Conservation (phyloP, 176 grass and related monocot species). For the Hyparrhenia diplandra region DNA sequence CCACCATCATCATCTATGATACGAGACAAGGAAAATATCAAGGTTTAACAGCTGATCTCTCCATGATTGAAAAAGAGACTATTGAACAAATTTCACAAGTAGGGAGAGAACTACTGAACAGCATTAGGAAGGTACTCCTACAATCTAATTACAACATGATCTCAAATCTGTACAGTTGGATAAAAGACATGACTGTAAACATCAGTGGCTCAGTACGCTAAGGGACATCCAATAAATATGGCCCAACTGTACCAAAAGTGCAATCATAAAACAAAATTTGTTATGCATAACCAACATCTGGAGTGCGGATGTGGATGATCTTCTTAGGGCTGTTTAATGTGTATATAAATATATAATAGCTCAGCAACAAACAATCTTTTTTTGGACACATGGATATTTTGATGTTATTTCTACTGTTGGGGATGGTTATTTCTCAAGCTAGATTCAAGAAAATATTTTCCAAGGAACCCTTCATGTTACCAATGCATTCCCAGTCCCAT, state of each 20-base stretch:
- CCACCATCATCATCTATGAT: constrained; percentile 5
- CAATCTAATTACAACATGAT: neutral
- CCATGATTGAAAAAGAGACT: neutral
- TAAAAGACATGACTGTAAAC: neutral
- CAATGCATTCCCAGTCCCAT: neutral
- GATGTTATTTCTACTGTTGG: neutral
- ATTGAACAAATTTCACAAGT: neutral
- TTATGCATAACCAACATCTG: too few species aligned
- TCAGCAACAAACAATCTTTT: neutral
- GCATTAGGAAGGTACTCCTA: neutral
- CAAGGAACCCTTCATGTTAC: neutral
- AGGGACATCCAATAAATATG: neutral
- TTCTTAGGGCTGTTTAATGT: neutral
- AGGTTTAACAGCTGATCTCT: neutral
- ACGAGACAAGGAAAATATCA: neutral
- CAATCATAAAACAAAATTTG: neutral
- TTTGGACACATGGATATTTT: neutral
- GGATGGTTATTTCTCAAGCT: neutral
- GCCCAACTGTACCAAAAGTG: neutral
- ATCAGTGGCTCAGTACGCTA: neutral
- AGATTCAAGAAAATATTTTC: neutral
- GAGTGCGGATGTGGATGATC: neutral
- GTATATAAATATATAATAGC: neutral
- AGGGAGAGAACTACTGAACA: neutral
- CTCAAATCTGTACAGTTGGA: neutral